Conservation (phyloP, 371 early-diverging fungal species). For the Cladochytrium tenue region DNA sequence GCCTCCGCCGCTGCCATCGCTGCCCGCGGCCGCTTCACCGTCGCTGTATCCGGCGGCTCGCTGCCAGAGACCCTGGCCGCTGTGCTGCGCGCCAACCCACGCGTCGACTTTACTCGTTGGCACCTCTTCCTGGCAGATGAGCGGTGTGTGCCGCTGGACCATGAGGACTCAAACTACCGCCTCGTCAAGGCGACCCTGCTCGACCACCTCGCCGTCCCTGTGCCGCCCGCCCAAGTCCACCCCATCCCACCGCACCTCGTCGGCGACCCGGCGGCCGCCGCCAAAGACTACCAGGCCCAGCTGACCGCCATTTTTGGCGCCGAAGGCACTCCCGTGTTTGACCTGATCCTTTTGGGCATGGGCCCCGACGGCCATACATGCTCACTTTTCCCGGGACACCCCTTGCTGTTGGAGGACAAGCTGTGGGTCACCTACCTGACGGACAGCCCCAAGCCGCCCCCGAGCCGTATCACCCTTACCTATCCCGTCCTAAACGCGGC, state of each 20-base stretch:
- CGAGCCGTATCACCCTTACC: constrained; percentile 92
- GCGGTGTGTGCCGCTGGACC: constrained; percentile 76
- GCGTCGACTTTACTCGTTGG: constrained; percentile 86
- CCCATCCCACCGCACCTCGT: constrained; percentile 69
- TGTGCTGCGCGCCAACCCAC: constrained; percentile 45
- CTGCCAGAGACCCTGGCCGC: constrained; percentile 77
- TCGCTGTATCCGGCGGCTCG: constrained; percentile 95
- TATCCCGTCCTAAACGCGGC: constrained; percentile 86
- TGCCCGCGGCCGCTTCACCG: constrained; percentile 83
- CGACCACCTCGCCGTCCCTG: constrained; percentile 42
- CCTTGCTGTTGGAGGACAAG: constrained; percentile 67
- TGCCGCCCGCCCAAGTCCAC: constrained; percentile 71
- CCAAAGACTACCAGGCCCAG: constrained; percentile 37
- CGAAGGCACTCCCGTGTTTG: constrained; percentile 62
- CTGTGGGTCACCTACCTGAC: constrained; percentile 76
- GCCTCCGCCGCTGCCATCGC: constrained; percentile 78
- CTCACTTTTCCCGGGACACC: constrained; percentile 96
- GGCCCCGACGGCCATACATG: constrained; percentile 99
- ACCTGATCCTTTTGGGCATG: constrained; percentile 95
- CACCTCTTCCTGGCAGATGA: constrained; percentile 94
- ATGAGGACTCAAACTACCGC: constrained; percentile 84
- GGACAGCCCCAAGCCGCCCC: constrained; percentile 97
- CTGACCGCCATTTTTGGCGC: constrained; percentile 65
- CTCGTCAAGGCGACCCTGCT: constrained; percentile 74
- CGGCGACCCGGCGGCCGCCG: constrained; percentile 54